Base-by-base conservation (phyloP, 2,329 filamentous ascomycete species). In the Aspergillus costaricaensis region DNA sequence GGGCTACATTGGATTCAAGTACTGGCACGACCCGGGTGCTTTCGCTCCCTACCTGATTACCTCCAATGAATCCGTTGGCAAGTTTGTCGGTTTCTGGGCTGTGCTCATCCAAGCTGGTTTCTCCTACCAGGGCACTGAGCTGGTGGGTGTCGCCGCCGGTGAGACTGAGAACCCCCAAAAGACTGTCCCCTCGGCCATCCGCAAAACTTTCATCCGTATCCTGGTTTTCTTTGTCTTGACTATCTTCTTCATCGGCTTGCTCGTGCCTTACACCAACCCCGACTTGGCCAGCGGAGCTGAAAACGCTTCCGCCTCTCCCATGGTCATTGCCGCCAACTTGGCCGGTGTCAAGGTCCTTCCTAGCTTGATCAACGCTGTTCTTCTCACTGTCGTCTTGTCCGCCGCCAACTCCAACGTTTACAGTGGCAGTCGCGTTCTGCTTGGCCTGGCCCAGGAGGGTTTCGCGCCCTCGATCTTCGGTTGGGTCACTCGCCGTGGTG, bases 121-220 rank as follows among this genome's bases (percentile, higher is more conserved):
- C 65, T 74, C 74, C 4, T 78, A 75, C 57, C 70, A 71, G 73
- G 90, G 90, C 47, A 85, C 88, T 8, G 90, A 92, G 77, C 83
- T 91, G 15, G 89, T 91, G 5, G 90, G 87, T 60, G 85, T 93
- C 51, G 88, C 88, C 15, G 90, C 90, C 3, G 90, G 89, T 62
- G 90, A 93, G 78, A 88, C 88, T 4, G 83, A 84, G 50, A 86
- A 91, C 72, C 90, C 90, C 2, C 82, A 84, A 66, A 89, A 87
- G 76, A 87, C 85, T 21, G 88, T 93, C 52, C 90, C 90, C 0
- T 79, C 81, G 7, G 90, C 89, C 17, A 90, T 92, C 69, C 84
- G 85, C 55, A 88, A 85, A 78, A 91, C 89, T 0, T 92, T 90
- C 75, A 90, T 86, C 82, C 85, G 88, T 60, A 90, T 92, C 65